Percentiles rank a stretch among this genome's conserved stretches.
Evolutionary conservation across 148 eudicot species (phyloP).

Genomic region (Cornus florida): DNA sequence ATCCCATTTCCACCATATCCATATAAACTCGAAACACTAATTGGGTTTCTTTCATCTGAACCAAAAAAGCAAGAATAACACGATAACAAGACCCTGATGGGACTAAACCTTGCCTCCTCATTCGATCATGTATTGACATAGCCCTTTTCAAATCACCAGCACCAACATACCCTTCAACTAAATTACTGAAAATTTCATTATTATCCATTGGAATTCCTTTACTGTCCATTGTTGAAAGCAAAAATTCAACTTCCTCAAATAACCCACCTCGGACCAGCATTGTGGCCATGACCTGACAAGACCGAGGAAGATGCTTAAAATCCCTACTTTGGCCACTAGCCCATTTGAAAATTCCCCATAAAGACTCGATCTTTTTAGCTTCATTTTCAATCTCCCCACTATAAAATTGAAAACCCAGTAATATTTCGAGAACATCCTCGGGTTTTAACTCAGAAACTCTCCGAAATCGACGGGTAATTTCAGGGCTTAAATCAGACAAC

Average conservation of each 20-base stretch:
- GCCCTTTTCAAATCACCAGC: slow-evolving; percentile 47
- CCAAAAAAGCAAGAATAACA: slow-evolving; percentile 37
- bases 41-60: slow-evolving; percentile 28
- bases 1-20: slow-evolving; percentile 52
- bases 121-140: slow-evolving; percentile 46
- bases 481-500: slow-evolving; percentile 52
- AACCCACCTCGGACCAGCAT: slow-evolving; percentile 51
- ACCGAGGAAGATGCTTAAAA: slow-evolving; percentile 47
- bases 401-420: slow-evolving; percentile 47
- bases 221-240: slow-evolving; percentile 46
- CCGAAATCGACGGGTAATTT: slow-evolving; percentile 49
- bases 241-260: slow-evolving; percentile 53
- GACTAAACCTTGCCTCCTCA: slow-evolving; percentile 38
- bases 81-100: slow-evolving; percentile 49
- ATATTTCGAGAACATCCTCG: slow-evolving; percentile 54
- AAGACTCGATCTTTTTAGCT: slow-evolving; percentile 42
- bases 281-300: slow-evolving; percentile 58
- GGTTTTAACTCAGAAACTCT: slow-evolving; percentile 44
- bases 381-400: slow-evolving; percentile 27
- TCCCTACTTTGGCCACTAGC: slow-evolving; percentile 36
- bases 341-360: slow-evolving; percentile 72
- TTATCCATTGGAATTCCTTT: slow-evolving; percentile 58
- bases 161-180: slow-evolving; percentile 55
- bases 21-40: slow-evolving; percentile 34
- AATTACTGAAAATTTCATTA: slow-evolving; percentile 53